Evolutionary conservation across 1,139 yeast species (phyloP).

Genomic region (Sugiyamaella grinbergsii): DNA sequence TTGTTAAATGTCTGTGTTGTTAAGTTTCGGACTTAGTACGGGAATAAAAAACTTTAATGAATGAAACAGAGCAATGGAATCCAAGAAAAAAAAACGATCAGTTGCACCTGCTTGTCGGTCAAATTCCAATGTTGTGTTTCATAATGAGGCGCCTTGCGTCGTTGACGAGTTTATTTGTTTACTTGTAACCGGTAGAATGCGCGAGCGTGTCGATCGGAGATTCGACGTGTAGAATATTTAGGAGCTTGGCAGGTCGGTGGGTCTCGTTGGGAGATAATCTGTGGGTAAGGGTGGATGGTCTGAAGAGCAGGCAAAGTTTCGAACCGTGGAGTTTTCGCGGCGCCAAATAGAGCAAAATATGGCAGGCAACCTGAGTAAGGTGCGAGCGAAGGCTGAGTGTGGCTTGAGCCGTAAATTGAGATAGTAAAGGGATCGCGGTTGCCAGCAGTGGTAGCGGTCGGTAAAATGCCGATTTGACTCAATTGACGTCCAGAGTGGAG

Average conservation of each 20-base stretch:
- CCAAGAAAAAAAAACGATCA: background rate
- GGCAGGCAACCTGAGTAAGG: too few relatives aligned
- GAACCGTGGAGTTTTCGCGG: conserved; percentile 3
- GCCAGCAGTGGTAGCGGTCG: too few relatives aligned
- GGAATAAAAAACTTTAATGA: background rate
- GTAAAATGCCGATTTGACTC: too few relatives aligned
- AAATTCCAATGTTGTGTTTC: conserved; percentile 17
- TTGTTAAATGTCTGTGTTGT: too few relatives aligned
- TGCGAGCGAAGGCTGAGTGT: too few relatives aligned
- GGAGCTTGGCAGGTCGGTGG: too few relatives aligned
- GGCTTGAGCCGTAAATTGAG: too few relatives aligned
- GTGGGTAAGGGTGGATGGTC: conserved; percentile 1
- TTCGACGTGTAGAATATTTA: conserved; percentile 1
- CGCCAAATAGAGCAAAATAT: too few relatives aligned
- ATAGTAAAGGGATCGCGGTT: too few relatives aligned
- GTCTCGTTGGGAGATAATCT: background rate
- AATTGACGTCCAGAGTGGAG: too few relatives aligned
- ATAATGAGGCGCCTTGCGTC: conserved; percentile 12
- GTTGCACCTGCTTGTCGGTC: background rate
- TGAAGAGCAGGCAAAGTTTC: background rate
- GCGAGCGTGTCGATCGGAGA: conserved; percentile 1
- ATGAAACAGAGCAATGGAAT: background rate
- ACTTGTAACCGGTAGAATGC: conserved; percentile 10
- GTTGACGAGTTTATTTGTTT: conserved; percentile 9
- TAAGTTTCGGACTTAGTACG: background rate